Percentiles rank a stretch among this genome's conserved stretches.
Evolutionary conservation across 2,329 filamentous ascomycete genomes (phyloP).

Genomic region (Cladophialophora bantiana): DNA sequence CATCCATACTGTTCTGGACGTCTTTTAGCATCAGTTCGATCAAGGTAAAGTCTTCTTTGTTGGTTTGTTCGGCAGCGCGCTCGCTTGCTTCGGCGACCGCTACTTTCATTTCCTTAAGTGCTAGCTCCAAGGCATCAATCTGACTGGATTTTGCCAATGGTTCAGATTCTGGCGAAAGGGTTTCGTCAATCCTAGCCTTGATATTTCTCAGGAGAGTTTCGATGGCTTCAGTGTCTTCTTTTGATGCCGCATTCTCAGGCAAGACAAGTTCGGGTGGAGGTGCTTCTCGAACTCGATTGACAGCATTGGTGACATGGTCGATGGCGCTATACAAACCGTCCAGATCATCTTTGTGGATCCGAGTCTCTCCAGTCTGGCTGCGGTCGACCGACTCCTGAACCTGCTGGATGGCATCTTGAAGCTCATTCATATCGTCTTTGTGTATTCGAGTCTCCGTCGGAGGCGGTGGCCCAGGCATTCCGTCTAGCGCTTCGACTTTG

Average conservation of each 20-base stretch:
- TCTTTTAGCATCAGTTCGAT: conserved; percentile 82
- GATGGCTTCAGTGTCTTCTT: conserved; percentile 88
- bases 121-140: conserved; percentile 67
- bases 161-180: conserved; percentile 70
- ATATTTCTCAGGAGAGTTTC: conserved; percentile 90
- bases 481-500: conserved; percentile 81
- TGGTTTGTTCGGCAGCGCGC: conserved; percentile 71
- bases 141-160: conserved; percentile 70
- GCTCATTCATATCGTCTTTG: conserved; percentile 56
- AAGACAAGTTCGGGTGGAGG: conserved; percentile 46
- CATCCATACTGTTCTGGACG: conserved; percentile 76
- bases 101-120: conserved; percentile 78
- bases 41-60: conserved; percentile 78
- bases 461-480: conserved; percentile 55
- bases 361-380: conserved; percentile 41
- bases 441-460: conserved; percentile 52
- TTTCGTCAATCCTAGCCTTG: conserved; percentile 84
- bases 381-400: conserved; percentile 60
- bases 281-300: conserved; percentile 57
- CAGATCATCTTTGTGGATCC: conserved; percentile 56
- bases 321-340: conserved; percentile 54
- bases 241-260: conserved; percentile 65
- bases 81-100: conserved; percentile 70
- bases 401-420: conserved; percentile 54
- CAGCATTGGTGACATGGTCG: conserved; percentile 61